Evolutionary conservation across 148 eudicot genomes (phyloP).

Genomic region (Rhododendron williamsianum): DNA sequence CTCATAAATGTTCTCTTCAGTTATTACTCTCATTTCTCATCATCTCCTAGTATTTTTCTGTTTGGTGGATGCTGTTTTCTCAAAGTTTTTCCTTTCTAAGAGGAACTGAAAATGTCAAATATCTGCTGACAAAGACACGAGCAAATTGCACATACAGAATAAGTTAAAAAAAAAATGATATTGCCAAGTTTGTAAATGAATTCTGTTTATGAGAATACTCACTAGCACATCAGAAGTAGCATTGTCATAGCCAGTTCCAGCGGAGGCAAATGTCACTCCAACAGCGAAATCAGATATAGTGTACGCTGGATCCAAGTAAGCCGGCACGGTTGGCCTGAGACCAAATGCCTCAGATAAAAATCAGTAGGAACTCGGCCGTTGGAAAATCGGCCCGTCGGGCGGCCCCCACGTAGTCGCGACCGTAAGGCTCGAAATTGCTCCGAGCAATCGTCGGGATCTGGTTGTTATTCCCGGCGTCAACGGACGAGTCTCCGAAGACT

Average conservation of each 20-base stretch:
- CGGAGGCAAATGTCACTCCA: conserved; percentile 47
- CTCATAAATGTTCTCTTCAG: too few species aligned
- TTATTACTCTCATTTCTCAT: background rate
- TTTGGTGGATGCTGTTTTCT: background rate
- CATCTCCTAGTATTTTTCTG: background rate
- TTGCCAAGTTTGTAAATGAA: background rate
- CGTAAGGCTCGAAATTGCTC: conserved; percentile 43
- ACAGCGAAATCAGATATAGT: conserved; percentile 35
- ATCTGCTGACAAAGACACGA: background rate
- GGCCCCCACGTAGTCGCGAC: conserved; percentile 34
- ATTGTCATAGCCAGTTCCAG: conserved; percentile 42
- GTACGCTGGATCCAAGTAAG: conserved; percentile 41
- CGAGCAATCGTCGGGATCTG: conserved; percentile 28
- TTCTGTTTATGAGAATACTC: background rate
- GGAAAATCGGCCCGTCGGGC: conserved; percentile 40
- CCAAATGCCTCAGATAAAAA: conserved; percentile 42
- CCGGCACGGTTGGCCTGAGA: conserved; percentile 35
- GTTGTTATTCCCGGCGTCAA: conserved; percentile 46
- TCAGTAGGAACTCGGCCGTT: conserved; percentile 41
- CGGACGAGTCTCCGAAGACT: conserved; percentile 50
- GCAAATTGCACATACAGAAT: background rate
- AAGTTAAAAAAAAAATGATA: background rate
- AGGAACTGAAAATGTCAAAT: background rate
- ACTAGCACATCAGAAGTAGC: conserved; percentile 44
- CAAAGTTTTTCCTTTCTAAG: background rate